Base-by-base conservation (phyloP, 2,329 filamentous ascomycete genomes). In the Didymella glomerata region DNA sequence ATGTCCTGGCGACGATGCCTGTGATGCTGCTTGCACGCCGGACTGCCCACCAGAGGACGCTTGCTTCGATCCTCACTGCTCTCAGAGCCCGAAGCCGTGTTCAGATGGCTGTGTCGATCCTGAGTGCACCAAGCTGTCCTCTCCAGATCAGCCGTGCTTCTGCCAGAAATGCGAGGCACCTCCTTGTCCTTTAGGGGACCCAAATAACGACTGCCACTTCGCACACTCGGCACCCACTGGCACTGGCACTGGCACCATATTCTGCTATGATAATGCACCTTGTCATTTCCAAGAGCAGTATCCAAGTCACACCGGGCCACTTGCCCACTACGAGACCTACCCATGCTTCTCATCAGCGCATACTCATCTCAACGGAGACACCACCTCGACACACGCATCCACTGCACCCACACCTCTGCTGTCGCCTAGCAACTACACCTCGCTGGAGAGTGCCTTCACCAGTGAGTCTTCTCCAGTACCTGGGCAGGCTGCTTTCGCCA, bases 51-150 rank as follows among this genome's bases (percentile, higher is more conserved):
- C 65, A 16, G 67, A 72, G 18, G 72, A 76, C 48, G 66, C 67
- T 25, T 78, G 77, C 62, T 76, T 68, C 54, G 76, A 79, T 56
- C 76, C 77, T 27, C 68, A 74, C 51, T 79, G 71, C 53, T 63
- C 66, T 11, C 67, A 71, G 48, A 65, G 60, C 41, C 61, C 70
- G 18, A 56, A 57, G n/a, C 60, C 69, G 24, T 77, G 74, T 50
- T 47, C 64, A 36, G 72, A 76, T 40, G 58, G 68, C 20, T 77
- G 75, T 62, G 65, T 69, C 36, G 73, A 77, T 36, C 71, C 71
- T 8, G 71, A 76, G 24, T 78, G 76, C 54, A 72, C 69, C 25
- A 74, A 77, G 51, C 32, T 63, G 27, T 62, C 73, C 16, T 75
- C 63, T 57, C 69, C 72, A 10, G 67, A 71, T 34, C 57, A 70